Evolutionary conservation across 1,284 basidiomycete species (phyloP).

Genomic region (Ceratobasidium sp.): DNA sequence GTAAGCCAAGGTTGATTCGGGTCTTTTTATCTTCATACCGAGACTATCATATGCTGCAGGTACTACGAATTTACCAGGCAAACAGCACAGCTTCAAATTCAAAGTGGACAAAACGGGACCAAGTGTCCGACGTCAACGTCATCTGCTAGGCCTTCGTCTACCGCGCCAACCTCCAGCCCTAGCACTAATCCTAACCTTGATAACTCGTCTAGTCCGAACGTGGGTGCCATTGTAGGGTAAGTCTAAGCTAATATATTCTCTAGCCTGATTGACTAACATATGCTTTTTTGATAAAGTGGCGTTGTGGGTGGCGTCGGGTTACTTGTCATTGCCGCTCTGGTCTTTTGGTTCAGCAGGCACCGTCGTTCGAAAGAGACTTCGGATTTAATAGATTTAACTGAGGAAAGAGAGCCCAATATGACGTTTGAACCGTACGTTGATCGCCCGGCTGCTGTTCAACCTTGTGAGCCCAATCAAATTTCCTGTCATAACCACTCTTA

Average conservation of each 20-base stretch:
- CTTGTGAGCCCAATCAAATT: not conserved
- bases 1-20: not conserved
- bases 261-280: constrained; percentile 1
- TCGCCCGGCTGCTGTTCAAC: not conserved
- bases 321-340: not conserved
- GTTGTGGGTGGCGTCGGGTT: constrained; percentile 17
- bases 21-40: no score
- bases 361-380: not conserved
- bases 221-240: constrained; percentile 27
- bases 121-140: not conserved
- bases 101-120: constrained; percentile 24
- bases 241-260: not conserved
- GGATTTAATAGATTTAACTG: constrained; percentile 5
- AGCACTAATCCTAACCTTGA: not conserved
- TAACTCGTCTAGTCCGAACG: not conserved
- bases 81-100: constrained; percentile 25
- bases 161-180: no score
- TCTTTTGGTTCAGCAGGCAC: constrained; percentile 11
- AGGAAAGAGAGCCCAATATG: not conserved
- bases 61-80: constrained; percentile 23
- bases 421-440: constrained; percentile 3
- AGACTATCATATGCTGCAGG: not conserved
- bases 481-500: not conserved
- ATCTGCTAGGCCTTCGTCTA: not conserved
- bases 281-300: not conserved